Conservation (phyloP, 352 stramenopile genomes). For the Pythium aristosporum region DNA sequence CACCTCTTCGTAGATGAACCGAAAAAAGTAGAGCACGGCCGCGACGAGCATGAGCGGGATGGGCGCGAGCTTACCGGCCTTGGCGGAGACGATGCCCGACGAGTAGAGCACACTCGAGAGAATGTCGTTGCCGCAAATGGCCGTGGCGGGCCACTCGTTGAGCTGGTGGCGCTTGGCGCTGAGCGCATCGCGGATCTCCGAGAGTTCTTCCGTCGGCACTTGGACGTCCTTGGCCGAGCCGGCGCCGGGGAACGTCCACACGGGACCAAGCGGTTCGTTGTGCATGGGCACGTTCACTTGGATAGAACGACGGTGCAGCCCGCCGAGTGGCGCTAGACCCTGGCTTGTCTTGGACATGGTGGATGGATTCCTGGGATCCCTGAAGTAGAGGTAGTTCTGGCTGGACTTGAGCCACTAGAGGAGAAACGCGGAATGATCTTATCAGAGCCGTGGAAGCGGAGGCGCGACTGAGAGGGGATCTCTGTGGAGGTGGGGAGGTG, state of each 20-base stretch:
- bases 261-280: conserved; percentile 7
- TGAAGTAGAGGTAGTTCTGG: too few relatives aligned
- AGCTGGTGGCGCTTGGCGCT: conserved; percentile 71
- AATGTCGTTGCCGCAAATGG: conserved; percentile 96
- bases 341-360: conserved; percentile 1
- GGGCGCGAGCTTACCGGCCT: conserved; percentile 89
- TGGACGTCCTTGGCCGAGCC: conserved; percentile 16
- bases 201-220: conserved; percentile 7
- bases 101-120: conserved; percentile 92
- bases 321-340: not conserved
- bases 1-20: conserved; percentile 95
- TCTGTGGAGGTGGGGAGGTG: too few relatives aligned
- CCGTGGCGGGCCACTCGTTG: conserved; percentile 91
- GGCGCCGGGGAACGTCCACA: conserved; percentile 14
- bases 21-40: conserved; percentile 84
- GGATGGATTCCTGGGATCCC: not conserved
- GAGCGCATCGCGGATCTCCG: conserved; percentile 11
- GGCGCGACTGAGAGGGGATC: not conserved
- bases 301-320: conserved; percentile 20
- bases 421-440: conserved; percentile 5
- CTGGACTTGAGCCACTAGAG: too few relatives aligned
- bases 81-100: conserved; percentile 79
- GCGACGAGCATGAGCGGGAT: conserved; percentile 89
- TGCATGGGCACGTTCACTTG: conserved; percentile 19
- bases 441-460: too few relatives aligned